Evolutionary conservation across 768 basidiomycete species (phyloP).

Genomic region (Lactifluus echinatus): DNA sequence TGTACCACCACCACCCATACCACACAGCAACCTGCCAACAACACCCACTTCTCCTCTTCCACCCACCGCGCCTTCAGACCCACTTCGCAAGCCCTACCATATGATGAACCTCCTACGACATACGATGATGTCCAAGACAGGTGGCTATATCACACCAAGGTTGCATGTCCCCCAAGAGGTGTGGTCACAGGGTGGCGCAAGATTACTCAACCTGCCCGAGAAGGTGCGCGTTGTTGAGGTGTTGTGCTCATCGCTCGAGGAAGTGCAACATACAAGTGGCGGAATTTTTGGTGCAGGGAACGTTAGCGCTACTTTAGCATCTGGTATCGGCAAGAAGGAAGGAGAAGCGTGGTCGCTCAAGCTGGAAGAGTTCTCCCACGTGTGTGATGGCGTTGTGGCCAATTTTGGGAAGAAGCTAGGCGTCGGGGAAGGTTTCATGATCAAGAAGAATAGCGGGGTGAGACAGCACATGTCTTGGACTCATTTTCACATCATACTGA

Average conservation of each 20-base stretch:
- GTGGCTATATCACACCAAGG: conserved; percentile 82
- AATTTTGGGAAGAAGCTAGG: conserved; percentile 85
- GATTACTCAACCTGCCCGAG: conserved; percentile 70
- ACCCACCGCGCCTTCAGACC: conserved; percentile 58
- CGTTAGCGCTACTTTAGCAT: conserved; percentile 61
- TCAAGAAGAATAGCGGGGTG: conserved; percentile 64
- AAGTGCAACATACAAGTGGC: conserved; percentile 60
- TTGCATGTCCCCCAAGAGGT: conserved; percentile 84
- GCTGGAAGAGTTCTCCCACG: conserved; percentile 70
- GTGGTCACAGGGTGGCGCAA: conserved; percentile 87
- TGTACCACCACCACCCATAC: conserved; percentile 40
- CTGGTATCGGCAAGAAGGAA: conserved; percentile 71
- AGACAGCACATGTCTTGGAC: conserved; percentile 16
- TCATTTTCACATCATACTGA: not conserved
- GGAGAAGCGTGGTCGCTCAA: conserved; percentile 70
- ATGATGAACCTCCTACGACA: conserved; percentile 75
- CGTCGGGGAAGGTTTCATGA: conserved; percentile 78
- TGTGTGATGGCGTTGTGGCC: conserved; percentile 72
- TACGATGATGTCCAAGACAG: conserved; percentile 71
- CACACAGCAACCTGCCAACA: conserved; percentile 52
- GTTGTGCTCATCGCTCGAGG: conserved; percentile 69
- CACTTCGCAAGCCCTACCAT: conserved; percentile 79
- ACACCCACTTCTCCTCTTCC: conserved; percentile 77
- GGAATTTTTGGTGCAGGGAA: conserved; percentile 74
- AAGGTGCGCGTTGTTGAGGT: conserved; percentile 82